Conservation (phyloP, 2,329 filamentous ascomycete species). For the Coleophoma eucalyptorum region DNA sequence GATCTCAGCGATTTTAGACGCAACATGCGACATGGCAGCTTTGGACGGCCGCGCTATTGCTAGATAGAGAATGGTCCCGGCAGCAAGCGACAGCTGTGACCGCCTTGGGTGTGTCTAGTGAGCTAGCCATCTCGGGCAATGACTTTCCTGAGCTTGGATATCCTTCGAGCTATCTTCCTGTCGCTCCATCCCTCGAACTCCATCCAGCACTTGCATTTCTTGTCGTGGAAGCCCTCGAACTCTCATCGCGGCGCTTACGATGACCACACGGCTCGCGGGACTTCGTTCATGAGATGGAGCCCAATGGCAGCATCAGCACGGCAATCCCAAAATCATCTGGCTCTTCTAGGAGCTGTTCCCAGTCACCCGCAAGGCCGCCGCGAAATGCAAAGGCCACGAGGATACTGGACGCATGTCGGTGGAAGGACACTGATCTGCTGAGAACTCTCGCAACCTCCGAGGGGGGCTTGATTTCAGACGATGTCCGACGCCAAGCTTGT, state of each 20-base stretch:
- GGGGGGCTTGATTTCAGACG: slow-evolving; percentile 66
- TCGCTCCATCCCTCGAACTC: background rate
- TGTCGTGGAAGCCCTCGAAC: background rate
- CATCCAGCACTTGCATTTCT: background rate
- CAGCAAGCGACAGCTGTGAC: no score
- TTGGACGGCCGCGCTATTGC: no score
- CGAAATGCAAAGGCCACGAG: slow-evolving; percentile 33
- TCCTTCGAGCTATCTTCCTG: background rate
- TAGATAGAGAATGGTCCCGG: no score
- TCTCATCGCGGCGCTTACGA: slow-evolving; percentile 10
- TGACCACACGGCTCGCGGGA: slow-evolving; percentile 15
- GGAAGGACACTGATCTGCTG: slow-evolving; percentile 52
- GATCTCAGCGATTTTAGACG: no score
- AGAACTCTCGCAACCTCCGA: slow-evolving; percentile 54
- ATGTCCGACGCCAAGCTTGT: slow-evolving; percentile 74
- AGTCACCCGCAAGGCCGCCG: slow-evolving; percentile 2
- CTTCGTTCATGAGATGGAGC: slow-evolving; percentile 24
- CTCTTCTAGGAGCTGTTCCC: slow-evolving; percentile 6
- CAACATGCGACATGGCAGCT: no score
- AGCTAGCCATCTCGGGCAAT: no score
- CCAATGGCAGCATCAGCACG: slow-evolving; percentile 15
- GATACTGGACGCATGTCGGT: slow-evolving; percentile 58
- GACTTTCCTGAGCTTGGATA: background rate
- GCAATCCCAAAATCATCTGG: slow-evolving; percentile 9
- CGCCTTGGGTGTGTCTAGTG: no score